Base-by-base conservation (phyloP, 177 flowering plant species). In the Telopea speciosissima region DNA sequence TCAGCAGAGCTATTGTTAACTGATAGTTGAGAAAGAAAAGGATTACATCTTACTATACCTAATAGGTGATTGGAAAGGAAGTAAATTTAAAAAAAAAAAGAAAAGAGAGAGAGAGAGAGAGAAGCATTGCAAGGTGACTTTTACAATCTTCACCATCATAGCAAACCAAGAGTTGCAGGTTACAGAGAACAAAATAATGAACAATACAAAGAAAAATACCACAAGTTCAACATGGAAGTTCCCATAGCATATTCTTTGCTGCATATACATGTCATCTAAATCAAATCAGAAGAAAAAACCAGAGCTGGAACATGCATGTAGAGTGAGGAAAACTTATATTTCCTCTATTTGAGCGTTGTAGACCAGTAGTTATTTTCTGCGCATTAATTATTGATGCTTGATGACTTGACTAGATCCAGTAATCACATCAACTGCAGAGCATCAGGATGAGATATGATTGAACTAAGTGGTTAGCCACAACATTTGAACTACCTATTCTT, bases 1-100 rank as follows among this genome's bases (percentile, higher is more conserved):
- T 49, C 64, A 74, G 22, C 63, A 67, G 31, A 62, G 64, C 56
- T 22, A 44, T 12, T 65, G 64, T 70, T 31, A 73, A 62, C 24
- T 21, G 24, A 58, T 58, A 69, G 33, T 2, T 42, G 28, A 44
- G 1, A 33, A 65, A 65, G 40, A 58, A 17, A 58, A 69, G 59
- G 13, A 33, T 25, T 21, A 33, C 56, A 24, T 1, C 16, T 24
- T 42, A 45, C 17, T 28, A 44, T 69, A 45, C 1, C 14, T 12
- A 49, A 13, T 49, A n/a, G 8, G 14, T 8, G 19, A 49, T 49
- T 16, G 40, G 40, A 36, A 4, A 36, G 40, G 40, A 36, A 0
- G 40, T 36, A 36, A 36, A 36, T n/a, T n/a, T n/a, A 36, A 5
- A 36, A 36, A 12, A 49, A 49, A 0, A 1, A 49, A 16, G 0